These are phyloP conservation scores for Fusarium austroafricanum DNA, from an alignment of 2,329 filamentous ascomycete species.

Conservation along the genomic window DNA sequence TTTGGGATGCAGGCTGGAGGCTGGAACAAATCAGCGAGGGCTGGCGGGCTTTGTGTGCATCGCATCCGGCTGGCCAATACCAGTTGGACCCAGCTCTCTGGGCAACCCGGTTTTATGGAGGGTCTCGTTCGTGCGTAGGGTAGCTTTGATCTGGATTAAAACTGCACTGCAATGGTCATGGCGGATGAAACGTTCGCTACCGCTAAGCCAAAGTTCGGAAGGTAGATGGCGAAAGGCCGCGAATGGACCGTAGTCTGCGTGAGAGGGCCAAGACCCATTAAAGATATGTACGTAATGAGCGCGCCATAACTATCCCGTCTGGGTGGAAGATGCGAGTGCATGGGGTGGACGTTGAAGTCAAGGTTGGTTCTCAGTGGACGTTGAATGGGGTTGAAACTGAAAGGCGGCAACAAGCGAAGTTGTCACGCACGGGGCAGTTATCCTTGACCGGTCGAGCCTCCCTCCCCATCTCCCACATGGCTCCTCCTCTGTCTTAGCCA, in stretches of 20 bases:
- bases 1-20: slow-evolving; percentile 25
- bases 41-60: slow-evolving; percentile 28
- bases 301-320: slow-evolving; percentile 29
- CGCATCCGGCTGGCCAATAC: slow-evolving; percentile 3
- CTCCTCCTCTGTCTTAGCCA: slow-evolving; percentile 19
- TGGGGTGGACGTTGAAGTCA: slow-evolving; percentile 15
- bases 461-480: slow-evolving; percentile 29
- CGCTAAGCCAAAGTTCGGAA: slow-evolving; percentile 29
- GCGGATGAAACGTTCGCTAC: slow-evolving; percentile 21
- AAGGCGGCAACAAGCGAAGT: slow-evolving; percentile 41
- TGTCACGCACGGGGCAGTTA: slow-evolving; percentile 36
- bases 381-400: slow-evolving; percentile 33
- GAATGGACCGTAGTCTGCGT: slow-evolving; percentile 6
- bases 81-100: slow-evolving; percentile 32
- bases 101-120: slow-evolving; percentile 17
- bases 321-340: slow-evolving; percentile 42
- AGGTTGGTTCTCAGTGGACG: slow-evolving; percentile 19
- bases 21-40: slow-evolving; percentile 28
- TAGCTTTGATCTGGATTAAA: slow-evolving; percentile 17
- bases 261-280: not conserved
- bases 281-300: slow-evolving; percentile 18
- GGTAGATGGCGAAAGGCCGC: slow-evolving; percentile 22
- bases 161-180: slow-evolving; percentile 10
- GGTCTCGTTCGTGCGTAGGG: slow-evolving; percentile 14
- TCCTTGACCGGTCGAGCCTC: slow-evolving; percentile 43